These are phyloP conservation scores for Botrytis hyacinthi DNA, from an alignment of 2,329 filamentous ascomycete species.

Conservation along the genomic window DNA sequence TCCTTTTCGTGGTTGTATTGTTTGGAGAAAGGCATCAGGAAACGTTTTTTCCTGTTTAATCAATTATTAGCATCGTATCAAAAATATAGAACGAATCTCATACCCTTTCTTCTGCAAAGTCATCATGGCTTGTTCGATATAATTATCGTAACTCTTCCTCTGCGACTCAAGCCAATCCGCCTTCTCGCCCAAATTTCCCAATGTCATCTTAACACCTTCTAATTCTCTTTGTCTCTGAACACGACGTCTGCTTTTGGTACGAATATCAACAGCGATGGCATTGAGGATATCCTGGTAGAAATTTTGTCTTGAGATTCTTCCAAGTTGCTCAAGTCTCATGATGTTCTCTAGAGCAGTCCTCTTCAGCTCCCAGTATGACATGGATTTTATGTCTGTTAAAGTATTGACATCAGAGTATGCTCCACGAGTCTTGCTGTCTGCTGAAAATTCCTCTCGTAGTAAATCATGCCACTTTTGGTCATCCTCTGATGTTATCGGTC, in stretches of 20 bases:
- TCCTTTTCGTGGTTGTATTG: conserved; percentile 99
- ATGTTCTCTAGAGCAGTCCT: conserved; percentile 92
- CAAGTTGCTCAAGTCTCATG: conserved; percentile 79
- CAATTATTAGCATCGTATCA: conserved; percentile 24
- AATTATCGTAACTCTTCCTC: conserved; percentile 96
- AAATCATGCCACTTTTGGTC: conserved; percentile 83
- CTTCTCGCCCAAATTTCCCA: conserved; percentile 77
- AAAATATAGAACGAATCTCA: conserved; percentile 32
- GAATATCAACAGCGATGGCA: conserved; percentile 92
- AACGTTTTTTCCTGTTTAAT: conserved; percentile 71
- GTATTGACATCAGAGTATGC: conserved; percentile 86
- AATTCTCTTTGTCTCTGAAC: conserved; percentile 90
- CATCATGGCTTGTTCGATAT: conserved; percentile 97
- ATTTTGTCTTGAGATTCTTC: conserved; percentile 82
- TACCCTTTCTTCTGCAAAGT: conserved; percentile 95
- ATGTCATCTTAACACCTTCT: conserved; percentile 75
- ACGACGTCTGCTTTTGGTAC: conserved; percentile 90
- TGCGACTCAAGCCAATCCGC: conserved; percentile 91
- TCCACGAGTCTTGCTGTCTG: conserved; percentile 66
- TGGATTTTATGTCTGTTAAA: conserved; percentile 82
- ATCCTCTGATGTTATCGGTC: conserved; percentile 82
- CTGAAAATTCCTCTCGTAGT: conserved; percentile 75
- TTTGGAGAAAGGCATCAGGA: conserved; percentile 94
- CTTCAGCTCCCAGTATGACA: conserved; percentile 91
- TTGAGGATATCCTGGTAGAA: conserved; percentile 98